Evolutionary conservation across 257 asterid genomes (phyloP).

Genomic region (Oldenlandia corymbosa): DNA sequence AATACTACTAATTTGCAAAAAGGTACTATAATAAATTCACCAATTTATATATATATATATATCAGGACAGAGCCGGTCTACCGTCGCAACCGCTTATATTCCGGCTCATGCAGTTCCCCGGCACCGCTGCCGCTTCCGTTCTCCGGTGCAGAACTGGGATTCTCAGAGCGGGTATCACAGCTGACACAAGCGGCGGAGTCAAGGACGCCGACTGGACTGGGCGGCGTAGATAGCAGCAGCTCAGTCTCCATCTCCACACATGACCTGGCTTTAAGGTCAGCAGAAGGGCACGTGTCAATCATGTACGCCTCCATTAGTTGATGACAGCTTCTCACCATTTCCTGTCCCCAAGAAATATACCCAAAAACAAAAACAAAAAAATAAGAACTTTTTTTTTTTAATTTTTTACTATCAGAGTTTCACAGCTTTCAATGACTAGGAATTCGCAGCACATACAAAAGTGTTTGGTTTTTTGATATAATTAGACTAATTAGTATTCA

Average conservation of each 20-base stretch:
- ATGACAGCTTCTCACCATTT: conserved; percentile 56
- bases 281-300: conserved; percentile 47
- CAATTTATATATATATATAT: not conserved
- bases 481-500: too few relatives aligned
- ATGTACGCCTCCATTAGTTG: conserved; percentile 50
- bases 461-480: too few relatives aligned
- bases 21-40: too few relatives aligned
- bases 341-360: conserved; percentile 33
- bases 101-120: conserved; percentile 21
- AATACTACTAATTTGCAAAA: too few relatives aligned
- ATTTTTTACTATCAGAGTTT: not conserved
- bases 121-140: not conserved
- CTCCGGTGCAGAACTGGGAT: conserved; percentile 11
- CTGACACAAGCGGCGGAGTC: conserved; percentile 51
- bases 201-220: conserved; percentile 56
- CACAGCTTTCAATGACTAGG: conserved; percentile 3
- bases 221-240: conserved; percentile 37
- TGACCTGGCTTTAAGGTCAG: conserved; percentile 12
- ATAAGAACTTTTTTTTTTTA: too few relatives aligned
- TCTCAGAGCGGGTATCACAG: conserved; percentile 41
- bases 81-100: conserved; percentile 31
- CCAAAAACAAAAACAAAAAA: not conserved
- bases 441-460: too few relatives aligned
- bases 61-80: conserved; percentile 3
- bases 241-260: not conserved